phyloP scores from a whole-genome alignment of 2,329 filamentous ascomycete genomes.

The Iodosphaeria phyllophila region DNA sequence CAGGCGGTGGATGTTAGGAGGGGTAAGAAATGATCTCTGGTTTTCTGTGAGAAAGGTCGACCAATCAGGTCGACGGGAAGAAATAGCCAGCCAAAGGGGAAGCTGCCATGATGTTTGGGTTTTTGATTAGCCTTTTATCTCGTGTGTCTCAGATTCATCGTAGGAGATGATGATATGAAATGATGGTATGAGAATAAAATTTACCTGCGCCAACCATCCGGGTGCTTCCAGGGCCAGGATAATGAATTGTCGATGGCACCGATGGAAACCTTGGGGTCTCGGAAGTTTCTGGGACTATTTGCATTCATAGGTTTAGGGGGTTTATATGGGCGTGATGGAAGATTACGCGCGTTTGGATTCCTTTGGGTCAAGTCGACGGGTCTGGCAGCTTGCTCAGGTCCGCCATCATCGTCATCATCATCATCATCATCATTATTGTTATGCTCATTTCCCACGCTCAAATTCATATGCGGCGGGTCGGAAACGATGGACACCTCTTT shows the following conservation, averaged over 20 bases:
- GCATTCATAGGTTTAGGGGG: slow-evolving; percentile 74
- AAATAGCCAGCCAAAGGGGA: slow-evolving; percentile 97
- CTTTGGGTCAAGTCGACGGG: slow-evolving; percentile 35
- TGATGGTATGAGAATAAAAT: slow-evolving; percentile 1
- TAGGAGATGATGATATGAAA: neutral
- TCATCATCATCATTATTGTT: too few species aligned
- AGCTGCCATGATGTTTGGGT: slow-evolving; percentile 36
- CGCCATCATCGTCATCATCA: too few species aligned
- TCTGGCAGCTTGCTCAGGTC: slow-evolving; percentile 39
- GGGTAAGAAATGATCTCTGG: slow-evolving; percentile 87
- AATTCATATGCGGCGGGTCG: slow-evolving; percentile 54
- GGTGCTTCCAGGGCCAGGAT: slow-evolving; percentile 98
- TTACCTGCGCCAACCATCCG: slow-evolving; percentile 60
- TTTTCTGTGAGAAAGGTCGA: slow-evolving; percentile 86
- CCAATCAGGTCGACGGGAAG: slow-evolving; percentile 91
- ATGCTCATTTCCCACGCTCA: slow-evolving; percentile 28
- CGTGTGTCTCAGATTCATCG: too few species aligned
- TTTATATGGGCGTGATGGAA: slow-evolving; percentile 46
- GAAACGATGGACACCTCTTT: slow-evolving; percentile 73
- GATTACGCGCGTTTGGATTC: slow-evolving; percentile 17
- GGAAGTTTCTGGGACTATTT: slow-evolving; percentile 27
- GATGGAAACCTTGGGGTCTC: slow-evolving; percentile 47
- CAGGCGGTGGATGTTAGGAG: slow-evolving; percentile 84
- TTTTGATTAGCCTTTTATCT: too few species aligned
- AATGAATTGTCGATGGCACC: slow-evolving; percentile 96